Base-by-base conservation (phyloP, 2,329 filamentous ascomycete species). In the Venturia nashicola region DNA sequence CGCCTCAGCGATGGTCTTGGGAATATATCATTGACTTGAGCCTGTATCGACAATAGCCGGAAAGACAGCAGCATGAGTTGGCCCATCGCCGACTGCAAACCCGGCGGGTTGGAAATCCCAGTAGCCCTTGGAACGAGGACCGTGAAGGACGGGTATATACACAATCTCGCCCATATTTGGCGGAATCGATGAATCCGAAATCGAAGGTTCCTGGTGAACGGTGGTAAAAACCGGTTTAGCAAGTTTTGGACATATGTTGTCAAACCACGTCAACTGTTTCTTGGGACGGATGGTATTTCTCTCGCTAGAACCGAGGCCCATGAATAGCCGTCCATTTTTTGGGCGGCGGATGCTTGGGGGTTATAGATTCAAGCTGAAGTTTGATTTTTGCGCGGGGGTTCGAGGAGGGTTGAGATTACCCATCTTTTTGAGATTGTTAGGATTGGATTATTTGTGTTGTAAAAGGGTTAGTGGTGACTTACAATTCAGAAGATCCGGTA, bases 401-500 rank as follows among this genome's bases (percentile, higher is more conserved):
- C 32, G 20, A 61, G 44, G 9, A 43, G 36, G 18, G 62, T 39
- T 34, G 63, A 64, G 23, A 64, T 32, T 1, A 64, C 63, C 62
- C 62, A 63, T 57, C 61, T 63, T 12, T 12, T 12, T 4, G 12
- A 12, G 34, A 44, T 11, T 5, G 27, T 18, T 44, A 43, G 18
- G 18, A 27, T 16, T 18, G 27, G 7, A 2, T 18, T 44, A 43
- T 42, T 11, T 44, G 14, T 62, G 4, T 9, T 12, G 40, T 14
- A 12, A 11, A 16, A 42, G 12, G 9, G 40, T 42, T 27, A 4
- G 40, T 42, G 40, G 12, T 42, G 11, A 59, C 34, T 1, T 43
- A 84, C 77, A 89, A 79, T 73, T 90, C 88, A 16, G 87, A 82
- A 1, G 87, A 90, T 64, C 88, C 88, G 18, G 86, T 87, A 74